A percentile compares a stretch with the other conserved stretches of the same genome.
phyloP scores from a whole-genome alignment of 2,329 filamentous ascomycete genomes.

The Paraconiothyrium brasiliense region DNA sequence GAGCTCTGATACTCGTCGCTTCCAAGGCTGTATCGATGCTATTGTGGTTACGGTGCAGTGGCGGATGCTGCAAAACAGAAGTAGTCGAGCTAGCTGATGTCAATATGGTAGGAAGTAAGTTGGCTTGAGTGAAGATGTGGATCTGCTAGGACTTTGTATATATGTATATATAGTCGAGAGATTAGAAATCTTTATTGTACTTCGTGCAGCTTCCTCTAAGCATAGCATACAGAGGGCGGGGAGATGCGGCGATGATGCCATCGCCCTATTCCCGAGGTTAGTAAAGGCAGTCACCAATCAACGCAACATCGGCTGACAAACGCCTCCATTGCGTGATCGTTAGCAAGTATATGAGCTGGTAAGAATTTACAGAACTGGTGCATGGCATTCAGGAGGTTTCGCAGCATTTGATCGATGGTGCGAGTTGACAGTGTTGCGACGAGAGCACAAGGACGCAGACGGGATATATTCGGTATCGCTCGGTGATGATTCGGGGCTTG shows the following conservation, averaged over 20 bases:
- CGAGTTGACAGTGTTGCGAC: not conserved
- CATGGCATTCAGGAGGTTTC: not conserved
- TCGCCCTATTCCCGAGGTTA: slow-evolving; percentile 43
- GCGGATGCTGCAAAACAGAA: not conserved
- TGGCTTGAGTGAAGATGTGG: slow-evolving; percentile 18
- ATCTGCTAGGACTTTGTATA: not conserved
- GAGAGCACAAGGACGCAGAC: not conserved
- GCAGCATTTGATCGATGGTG: not conserved
- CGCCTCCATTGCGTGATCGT: slow-evolving; percentile 35
- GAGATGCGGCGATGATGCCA: slow-evolving; percentile 45
- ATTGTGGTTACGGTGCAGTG: not conserved
- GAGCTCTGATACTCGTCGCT: slow-evolving; percentile 2
- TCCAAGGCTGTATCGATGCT: not conserved
- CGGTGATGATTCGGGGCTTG: slow-evolving; percentile 14
- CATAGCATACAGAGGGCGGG: slow-evolving; percentile 21
- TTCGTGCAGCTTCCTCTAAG: slow-evolving; percentile 15
- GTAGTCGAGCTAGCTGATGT: slow-evolving; percentile 13
- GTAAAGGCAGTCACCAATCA: slow-evolving; percentile 34
- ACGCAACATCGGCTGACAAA: slow-evolving; percentile 35
- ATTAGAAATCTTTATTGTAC: slow-evolving; percentile 40
- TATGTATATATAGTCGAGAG: slow-evolving; percentile 27
- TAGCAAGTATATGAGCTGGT: not conserved
- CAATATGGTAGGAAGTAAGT: slow-evolving; percentile 21
- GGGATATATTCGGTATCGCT: not conserved
- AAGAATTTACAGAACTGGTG: not conserved